A percentile compares a stretch with the other conserved stretches of the same genome.
Evolutionary conservation across 2,329 filamentous ascomycete genomes (phyloP).

Genomic region (Fusarium verticillioides): DNA sequence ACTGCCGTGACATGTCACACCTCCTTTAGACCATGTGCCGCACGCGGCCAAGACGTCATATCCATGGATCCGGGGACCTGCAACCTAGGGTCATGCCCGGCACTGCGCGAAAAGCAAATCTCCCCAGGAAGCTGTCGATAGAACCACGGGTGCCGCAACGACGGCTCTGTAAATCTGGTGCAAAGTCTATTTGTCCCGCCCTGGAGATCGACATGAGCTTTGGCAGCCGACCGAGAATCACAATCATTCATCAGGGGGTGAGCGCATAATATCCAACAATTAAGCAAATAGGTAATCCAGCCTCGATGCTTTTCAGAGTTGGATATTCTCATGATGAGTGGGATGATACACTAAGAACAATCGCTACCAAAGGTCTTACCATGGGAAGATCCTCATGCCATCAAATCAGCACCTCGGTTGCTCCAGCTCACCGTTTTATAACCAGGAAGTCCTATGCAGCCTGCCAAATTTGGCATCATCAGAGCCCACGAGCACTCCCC

Average conservation of each 20-base stretch:
- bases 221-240: constrained; percentile 18
- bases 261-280: constrained; percentile 20
- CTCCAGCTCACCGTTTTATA: constrained; percentile 34
- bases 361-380: constrained; percentile 16
- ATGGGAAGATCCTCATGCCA: constrained; percentile 26
- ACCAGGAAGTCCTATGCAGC: constrained; percentile 41
- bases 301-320: constrained; percentile 5
- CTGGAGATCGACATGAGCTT: constrained; percentile 41
- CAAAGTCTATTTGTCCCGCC: constrained; percentile 41
- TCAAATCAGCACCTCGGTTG: constrained; percentile 31
- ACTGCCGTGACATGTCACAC: constrained; percentile 44
- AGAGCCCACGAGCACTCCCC: constrained; percentile 10
- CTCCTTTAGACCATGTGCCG: constrained; percentile 42
- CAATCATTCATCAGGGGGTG: constrained; percentile 31
- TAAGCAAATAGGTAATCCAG: not conserved
- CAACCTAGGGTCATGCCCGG: constrained; percentile 39
- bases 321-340: not conserved
- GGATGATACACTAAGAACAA: not conserved
- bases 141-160: constrained; percentile 10
- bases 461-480: constrained; percentile 39
- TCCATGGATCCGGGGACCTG: constrained; percentile 40
- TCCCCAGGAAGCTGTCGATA: constrained; percentile 30
- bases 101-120: constrained; percentile 46
- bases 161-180: constrained; percentile 32
- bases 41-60: constrained; percentile 46